phyloP scores from a whole-genome alignment of 176 grass and related monocot genomes.

The Areca catechu region DNA sequence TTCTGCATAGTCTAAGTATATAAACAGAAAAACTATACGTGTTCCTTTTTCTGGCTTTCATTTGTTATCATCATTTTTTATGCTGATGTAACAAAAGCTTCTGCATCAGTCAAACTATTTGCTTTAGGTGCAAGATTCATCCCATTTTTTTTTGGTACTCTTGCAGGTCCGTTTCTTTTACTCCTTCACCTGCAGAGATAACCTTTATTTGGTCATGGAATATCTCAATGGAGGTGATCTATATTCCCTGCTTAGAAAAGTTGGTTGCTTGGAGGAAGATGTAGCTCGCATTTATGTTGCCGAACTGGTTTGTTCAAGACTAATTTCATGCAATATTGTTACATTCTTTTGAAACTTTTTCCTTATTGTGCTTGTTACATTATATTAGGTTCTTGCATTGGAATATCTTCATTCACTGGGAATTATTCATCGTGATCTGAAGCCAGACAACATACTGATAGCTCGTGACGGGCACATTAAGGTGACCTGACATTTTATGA shows the following conservation, averaged over 20 bases:
- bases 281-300: slow-evolving; percentile 34
- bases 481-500: slow-evolving; percentile 6
- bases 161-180: slow-evolving; percentile 47
- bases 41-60: too few species aligned
- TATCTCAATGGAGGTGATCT: slow-evolving; percentile 48
- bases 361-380: not conserved
- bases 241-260: slow-evolving; percentile 36
- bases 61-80: too few species aligned
- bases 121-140: not conserved
- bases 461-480: slow-evolving; percentile 41
- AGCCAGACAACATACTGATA: slow-evolving; percentile 41
- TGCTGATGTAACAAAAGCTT: too few species aligned
- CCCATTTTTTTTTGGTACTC: slow-evolving; percentile 7
- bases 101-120: not conserved
- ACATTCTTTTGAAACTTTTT: not conserved
- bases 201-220: slow-evolving; percentile 46
- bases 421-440: slow-evolving; percentile 42
- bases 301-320: slow-evolving; percentile 28
- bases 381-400: slow-evolving; percentile 40
- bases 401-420: slow-evolving; percentile 43
- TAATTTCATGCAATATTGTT: not conserved
- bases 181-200: slow-evolving; percentile 36
- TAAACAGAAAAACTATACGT: too few species aligned
- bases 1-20: too few species aligned
- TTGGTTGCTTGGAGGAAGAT: slow-evolving; percentile 43